Base-by-base conservation (phyloP, 2,329 filamentous ascomycete genomes). In the Cylindrodendrum hubeiense region DNA sequence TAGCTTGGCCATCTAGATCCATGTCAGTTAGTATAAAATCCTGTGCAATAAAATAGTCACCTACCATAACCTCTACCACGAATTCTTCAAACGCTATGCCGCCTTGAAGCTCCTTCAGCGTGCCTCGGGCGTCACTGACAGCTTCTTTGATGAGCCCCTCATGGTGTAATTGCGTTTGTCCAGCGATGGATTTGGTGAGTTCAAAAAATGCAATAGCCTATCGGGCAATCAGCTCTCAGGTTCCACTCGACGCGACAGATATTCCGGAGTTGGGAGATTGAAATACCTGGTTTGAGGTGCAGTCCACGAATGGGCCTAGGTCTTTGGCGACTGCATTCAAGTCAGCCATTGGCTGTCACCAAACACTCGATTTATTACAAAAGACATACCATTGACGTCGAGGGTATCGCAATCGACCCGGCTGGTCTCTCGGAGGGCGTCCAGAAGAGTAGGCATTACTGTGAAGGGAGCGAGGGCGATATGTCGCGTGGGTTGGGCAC, bases 31-130 rank as follows among this genome's bases (percentile, higher is more conserved):
- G 2, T 17, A 5, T 6, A 2, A 17, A 28, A 13, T 9, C 0
- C 10, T 0, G 0, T 4, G 4, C 2, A 21, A 19, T 4, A 12
- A 19, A 4, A 1, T 5, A 12, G 17, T 15, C 15, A 57, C 79
- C 15, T 76, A 87, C 85, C 71, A 86, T 83, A 65, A 88, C 81
- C 61, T 91, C 87, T 4, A 87, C 83, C 2, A 86, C 85, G 22
- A 91, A 76, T 63, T 88, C 84, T 12, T 81, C 79, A 5, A 79
- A 65, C 0, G 77, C 70, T 7, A 68, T 22, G 8, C 64, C 59
- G 2, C 67, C 71, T 56, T 74, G 73, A 2, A 73, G 33, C 2
- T 65, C 58, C 3, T 67, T 64, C 8, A 76, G 54, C 5, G 44
- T 15, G 0, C 60, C 64, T 9, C 60, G 58, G 12, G 76, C 76